Percentiles rank a stretch among this genome's conserved stretches.
Conservation (phyloP, 2,329 filamentous ascomycete genomes). For the Fusarium sp. region DNA sequence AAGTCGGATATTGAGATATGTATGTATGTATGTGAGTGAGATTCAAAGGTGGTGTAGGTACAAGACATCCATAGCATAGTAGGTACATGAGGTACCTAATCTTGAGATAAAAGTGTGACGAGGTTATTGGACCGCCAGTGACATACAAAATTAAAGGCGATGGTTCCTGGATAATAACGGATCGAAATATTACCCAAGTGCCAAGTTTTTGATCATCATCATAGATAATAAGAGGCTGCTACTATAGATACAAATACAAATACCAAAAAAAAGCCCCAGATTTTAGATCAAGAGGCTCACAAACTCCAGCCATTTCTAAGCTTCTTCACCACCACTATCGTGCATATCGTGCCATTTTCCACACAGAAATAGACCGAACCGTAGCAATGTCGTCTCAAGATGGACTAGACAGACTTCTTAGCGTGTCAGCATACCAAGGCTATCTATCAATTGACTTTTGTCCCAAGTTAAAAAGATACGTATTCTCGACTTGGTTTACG, state of each 20-base stretch:
- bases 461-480: background rate
- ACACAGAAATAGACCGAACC: constrained; percentile 3
- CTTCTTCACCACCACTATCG: background rate
- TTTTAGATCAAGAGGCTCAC: background rate
- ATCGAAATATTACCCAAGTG: constrained; percentile 11
- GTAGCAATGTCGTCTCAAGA: constrained; percentile 9
- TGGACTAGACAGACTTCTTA: constrained; percentile 10
- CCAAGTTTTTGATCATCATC: constrained; percentile 15
- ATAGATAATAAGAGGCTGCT: constrained; percentile 1
- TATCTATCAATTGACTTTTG: constrained; percentile 5
- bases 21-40: background rate
- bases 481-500: background rate
- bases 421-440: background rate
- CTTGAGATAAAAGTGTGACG: background rate
- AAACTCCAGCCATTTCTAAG: background rate
- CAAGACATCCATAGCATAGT: background rate
- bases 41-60: background rate
- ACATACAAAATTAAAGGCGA: background rate
- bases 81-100: background rate
- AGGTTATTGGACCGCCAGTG: background rate
- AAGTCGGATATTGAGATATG: constrained; percentile 1
- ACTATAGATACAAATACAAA: background rate
- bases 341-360: constrained; percentile 23
- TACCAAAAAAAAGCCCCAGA: background rate
- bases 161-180: constrained; percentile 22